Evolutionary conservation across 805 yeast genomes (phyloP).

Genomic region (Metschnikowia lochheadii): DNA sequence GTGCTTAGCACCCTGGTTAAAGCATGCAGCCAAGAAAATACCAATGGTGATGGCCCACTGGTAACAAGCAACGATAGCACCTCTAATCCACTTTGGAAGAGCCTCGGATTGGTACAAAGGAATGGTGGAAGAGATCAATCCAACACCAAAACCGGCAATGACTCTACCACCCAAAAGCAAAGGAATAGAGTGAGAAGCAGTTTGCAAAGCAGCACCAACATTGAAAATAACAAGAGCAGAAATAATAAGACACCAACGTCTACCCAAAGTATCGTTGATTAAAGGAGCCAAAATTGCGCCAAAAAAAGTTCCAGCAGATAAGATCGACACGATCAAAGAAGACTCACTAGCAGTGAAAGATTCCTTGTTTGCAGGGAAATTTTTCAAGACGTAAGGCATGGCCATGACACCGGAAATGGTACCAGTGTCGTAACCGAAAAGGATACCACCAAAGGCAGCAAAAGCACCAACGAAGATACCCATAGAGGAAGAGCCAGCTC

Average conservation of each 20-base stretch:
- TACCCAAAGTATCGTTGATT: slow-evolving; percentile 35
- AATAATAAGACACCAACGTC: slow-evolving; percentile 36
- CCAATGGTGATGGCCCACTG: slow-evolving; percentile 41
- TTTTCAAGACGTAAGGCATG: slow-evolving; percentile 32
- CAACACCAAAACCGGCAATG: slow-evolving; percentile 41
- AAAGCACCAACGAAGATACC: slow-evolving; percentile 38
- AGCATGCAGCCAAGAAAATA: slow-evolving; percentile 34
- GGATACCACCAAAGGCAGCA: slow-evolving; percentile 41
- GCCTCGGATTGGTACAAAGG: slow-evolving; percentile 41
- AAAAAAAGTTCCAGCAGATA: slow-evolving; percentile 41
- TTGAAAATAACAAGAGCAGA: slow-evolving; percentile 32
- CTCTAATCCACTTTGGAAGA: slow-evolving; percentile 42
- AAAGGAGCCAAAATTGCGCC: slow-evolving; percentile 38
- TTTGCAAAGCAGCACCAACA: slow-evolving; percentile 37
- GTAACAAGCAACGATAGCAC: slow-evolving; percentile 39
- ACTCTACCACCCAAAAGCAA: slow-evolving; percentile 37
- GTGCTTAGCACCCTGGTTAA: slow-evolving; percentile 33
- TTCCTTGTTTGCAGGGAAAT: slow-evolving; percentile 21
- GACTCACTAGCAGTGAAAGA: slow-evolving; percentile 20
- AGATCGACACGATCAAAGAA: slow-evolving; percentile 27
- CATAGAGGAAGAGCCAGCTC: slow-evolving; percentile 42
- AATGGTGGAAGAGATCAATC: slow-evolving; percentile 37
- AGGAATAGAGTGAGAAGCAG: slow-evolving; percentile 32
- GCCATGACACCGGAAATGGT: slow-evolving; percentile 41
- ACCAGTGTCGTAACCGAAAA: slow-evolving; percentile 42